Conservation (phyloP, 1,284 basidiomycete species). For the Entoloma clypeatum region DNA sequence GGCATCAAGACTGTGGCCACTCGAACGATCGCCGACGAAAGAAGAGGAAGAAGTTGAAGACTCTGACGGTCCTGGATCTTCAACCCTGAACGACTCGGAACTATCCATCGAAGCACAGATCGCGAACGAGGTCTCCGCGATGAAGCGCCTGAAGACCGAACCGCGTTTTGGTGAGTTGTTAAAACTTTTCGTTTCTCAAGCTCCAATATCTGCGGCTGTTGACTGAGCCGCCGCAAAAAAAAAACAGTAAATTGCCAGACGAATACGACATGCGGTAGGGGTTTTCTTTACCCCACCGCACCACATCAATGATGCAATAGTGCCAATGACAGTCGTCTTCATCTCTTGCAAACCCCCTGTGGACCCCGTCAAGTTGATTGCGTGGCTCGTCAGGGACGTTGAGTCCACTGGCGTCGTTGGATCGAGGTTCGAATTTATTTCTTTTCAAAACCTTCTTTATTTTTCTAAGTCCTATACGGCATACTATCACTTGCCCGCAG, state of each 20-base stretch:
- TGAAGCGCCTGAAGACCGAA: slow-evolving; percentile 63
- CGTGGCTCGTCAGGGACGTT: slow-evolving; percentile 60
- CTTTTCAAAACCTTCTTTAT: slow-evolving; percentile 2
- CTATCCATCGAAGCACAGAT: slow-evolving; percentile 66
- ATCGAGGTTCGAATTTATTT: slow-evolving; percentile 48
- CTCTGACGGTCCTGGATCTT: slow-evolving; percentile 31
- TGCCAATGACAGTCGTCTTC: slow-evolving; percentile 57
- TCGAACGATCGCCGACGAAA: slow-evolving; percentile 17
- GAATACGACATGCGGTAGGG: slow-evolving; percentile 69
- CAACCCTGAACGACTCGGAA: no score
- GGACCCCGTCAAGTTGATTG: slow-evolving; percentile 71
- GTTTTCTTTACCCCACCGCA: neutral
- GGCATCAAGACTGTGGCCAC: slow-evolving; percentile 68
- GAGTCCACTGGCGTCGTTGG: slow-evolving; percentile 57
- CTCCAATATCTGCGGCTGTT: no score
- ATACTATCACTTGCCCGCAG: slow-evolving; percentile 36
- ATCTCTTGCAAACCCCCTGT: slow-evolving; percentile 74
- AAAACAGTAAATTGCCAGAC: slow-evolving; percentile 72
- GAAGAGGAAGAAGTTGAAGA: slow-evolving; percentile 22
- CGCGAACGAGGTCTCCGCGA: slow-evolving; percentile 61
- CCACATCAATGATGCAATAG: slow-evolving; percentile 8
- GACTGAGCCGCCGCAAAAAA: no score
- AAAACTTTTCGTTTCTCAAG: no score
- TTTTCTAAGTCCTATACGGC: no score
- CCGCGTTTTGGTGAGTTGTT: slow-evolving; percentile 57